Evolutionary conservation across 106 monocot genomes (phyloP).

Genomic region (Narthecium ossifragum): DNA sequence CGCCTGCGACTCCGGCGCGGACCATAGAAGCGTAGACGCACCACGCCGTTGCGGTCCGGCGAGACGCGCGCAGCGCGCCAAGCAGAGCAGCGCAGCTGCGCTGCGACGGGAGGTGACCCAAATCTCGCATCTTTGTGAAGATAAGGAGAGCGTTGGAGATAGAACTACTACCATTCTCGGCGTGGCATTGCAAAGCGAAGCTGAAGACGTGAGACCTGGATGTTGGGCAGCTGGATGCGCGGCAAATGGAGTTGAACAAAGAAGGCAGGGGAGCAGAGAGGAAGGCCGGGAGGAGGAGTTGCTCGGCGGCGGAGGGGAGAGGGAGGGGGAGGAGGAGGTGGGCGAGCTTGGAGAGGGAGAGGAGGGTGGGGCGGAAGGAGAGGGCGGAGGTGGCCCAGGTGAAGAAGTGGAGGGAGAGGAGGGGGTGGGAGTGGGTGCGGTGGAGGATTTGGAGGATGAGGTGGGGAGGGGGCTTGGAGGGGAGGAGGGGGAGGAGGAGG

Average conservation of each 20-base stretch:
- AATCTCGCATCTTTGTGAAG: constrained; percentile 13
- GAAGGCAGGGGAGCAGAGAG: constrained; percentile 1
- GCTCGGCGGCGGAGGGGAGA: constrained; percentile 12
- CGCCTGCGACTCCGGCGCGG: constrained; percentile 15
- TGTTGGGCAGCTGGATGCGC: not conserved
- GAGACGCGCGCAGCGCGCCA: constrained; percentile 9
- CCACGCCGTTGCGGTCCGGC: constrained; percentile 7
- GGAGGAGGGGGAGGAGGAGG: constrained; percentile 20
- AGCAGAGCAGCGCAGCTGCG: constrained; percentile 26
- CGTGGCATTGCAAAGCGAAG: constrained; percentile 31
- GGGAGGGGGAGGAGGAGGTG: constrained; percentile 16
- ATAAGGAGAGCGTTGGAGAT: constrained; percentile 12
- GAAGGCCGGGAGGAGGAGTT: constrained; percentile 18
- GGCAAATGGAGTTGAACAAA: constrained; percentile 10
- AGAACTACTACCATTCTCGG: not conserved
- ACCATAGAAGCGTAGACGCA: constrained; percentile 13
- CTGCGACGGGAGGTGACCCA: not conserved
- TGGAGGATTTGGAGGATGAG: constrained; percentile 24
- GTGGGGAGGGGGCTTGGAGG: constrained; percentile 10
- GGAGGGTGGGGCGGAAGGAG: constrained; percentile 23
- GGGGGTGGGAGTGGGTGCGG: constrained; percentile 24
- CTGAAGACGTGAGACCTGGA: constrained; percentile 14
- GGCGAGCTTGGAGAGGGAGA: constrained; percentile 13
- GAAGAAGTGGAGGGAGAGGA: constrained; percentile 36
- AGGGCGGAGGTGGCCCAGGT: constrained; percentile 18